A percentile compares a stretch with the other conserved stretches of the same genome.
Evolutionary conservation across 768 basidiomycete genomes (phyloP).

Genomic region (Cyclocybe cylindracea): DNA sequence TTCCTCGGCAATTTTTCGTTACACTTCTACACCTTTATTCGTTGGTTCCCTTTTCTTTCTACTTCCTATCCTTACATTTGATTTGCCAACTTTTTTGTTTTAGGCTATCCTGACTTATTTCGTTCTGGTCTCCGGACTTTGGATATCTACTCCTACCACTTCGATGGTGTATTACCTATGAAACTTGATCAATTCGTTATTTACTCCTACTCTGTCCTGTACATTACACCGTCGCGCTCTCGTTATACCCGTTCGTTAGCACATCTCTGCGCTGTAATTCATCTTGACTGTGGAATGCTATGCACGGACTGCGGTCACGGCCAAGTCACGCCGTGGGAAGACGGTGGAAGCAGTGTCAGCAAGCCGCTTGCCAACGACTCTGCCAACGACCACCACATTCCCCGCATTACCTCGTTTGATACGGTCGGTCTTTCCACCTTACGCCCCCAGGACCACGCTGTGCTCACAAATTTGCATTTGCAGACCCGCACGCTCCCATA

Average conservation of each 20-base stretch:
- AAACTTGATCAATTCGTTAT: background rate
- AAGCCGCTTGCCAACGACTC: constrained; percentile 23
- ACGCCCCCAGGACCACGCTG: background rate
- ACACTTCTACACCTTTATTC: constrained; percentile 4
- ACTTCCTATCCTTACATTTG: constrained; percentile 5
- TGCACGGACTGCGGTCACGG: constrained; percentile 1
- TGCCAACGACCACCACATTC: constrained; percentile 25
- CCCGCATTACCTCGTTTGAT: constrained; percentile 34
- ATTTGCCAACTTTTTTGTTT: background rate
- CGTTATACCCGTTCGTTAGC: constrained; percentile 9
- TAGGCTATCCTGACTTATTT: constrained; percentile 17
- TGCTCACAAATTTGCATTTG: constrained; percentile 1
- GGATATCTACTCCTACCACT: too few species aligned
- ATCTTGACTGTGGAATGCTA: background rate
- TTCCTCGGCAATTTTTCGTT: constrained; percentile 7
- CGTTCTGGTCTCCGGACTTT: background rate
- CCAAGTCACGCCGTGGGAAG: constrained; percentile 31
- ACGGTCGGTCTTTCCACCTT: constrained; percentile 31
- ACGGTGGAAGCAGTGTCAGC: constrained; percentile 16
- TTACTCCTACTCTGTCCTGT: constrained; percentile 5
- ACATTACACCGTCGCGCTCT: constrained; percentile 4
- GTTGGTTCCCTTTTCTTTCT: constrained; percentile 5
- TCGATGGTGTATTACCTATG: background rate
- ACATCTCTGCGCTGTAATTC: background rate
- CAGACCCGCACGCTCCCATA: constrained; percentile 34